Evolutionary conservation across 176 grass and related monocot genomes (phyloP), one percentile per base, ranked within the genome.

Genomic region (Thinopyrum elongatum): DNA sequence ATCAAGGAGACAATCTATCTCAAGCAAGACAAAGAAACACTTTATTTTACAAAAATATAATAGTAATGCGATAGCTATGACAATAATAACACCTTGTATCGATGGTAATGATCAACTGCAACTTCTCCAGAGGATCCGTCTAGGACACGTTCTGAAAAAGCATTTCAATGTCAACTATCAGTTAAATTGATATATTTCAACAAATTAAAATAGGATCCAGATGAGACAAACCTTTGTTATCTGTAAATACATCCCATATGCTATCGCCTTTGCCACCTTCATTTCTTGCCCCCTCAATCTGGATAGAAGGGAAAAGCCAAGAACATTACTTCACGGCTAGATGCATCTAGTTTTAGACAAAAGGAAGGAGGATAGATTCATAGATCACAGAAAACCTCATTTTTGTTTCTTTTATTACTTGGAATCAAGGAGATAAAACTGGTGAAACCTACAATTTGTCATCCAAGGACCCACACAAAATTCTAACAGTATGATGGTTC

Each of bases 61-160:
- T 51, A 27, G 41, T 26, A 74, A 28, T 22, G 7, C 1, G 2
- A 33, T 55, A 76, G 16, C 16, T 21, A 33, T 76, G 47, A 33
- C 26, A 76, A 23, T 26, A 49, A 51, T 21, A 42, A 19, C 83
- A 99, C 97, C 94, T 96, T 99, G 81, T 89, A 99, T 29, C 90
- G 92, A 76, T 99, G 92, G 90, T 99, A 99, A 85, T 99, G 97
- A 85, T 99, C 97, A 46, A 99, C 88, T 39, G 97, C 94, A 84
- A 96, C 61, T 62, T 98, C 97, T 73, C 82, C 97, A 81, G 51
- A 96, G 82, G 90, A 91, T 82, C 88, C 49, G 4, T 96, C 94
- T 67, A 70, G 34, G 82, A 99, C 86, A 83, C 71, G 93, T 86
- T 90, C 97, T 99, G 84, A 87, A 80, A 36, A 89, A 87, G 51